Percentiles rank a stretch among this genome's conserved stretches.
Conservation (phyloP, 441 rosid species). For the Adansonia gregorii region DNA sequence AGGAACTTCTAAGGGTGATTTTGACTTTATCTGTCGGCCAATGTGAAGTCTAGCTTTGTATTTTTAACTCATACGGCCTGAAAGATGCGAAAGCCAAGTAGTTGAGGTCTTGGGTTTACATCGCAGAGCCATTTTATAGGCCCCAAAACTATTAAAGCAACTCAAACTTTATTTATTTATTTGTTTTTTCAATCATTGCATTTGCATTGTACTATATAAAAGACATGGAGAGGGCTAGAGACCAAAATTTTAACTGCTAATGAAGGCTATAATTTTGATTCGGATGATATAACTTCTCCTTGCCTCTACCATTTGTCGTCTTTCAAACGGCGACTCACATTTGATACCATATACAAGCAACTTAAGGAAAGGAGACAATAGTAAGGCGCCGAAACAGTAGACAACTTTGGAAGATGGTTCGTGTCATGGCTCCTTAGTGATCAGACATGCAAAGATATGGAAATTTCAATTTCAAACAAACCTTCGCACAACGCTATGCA, state of each 20-base stretch:
- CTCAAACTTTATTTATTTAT: no score
- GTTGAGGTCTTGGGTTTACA: background rate
- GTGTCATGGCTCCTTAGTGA: background rate
- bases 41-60: background rate
- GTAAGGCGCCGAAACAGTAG: background rate
- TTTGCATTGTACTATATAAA: background rate
- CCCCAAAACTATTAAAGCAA: background rate
- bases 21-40: background rate
- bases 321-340: background rate
- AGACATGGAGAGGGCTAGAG: background rate
- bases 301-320: background rate
- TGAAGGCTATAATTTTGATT: background rate
- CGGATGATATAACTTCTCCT: background rate
- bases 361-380: conserved; percentile 2
- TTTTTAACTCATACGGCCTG: background rate
- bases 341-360: background rate
- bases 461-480: conserved; percentile 1
- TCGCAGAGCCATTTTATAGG: background rate
- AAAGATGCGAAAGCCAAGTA: background rate
- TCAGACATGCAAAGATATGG: background rate
- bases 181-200: background rate
- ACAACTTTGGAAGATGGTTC: background rate
- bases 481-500: background rate
- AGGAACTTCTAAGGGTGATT: background rate
- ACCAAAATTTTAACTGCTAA: background rate